Evolutionary conservation across 2,329 filamentous ascomycete species (phyloP).

Genomic region (Grosmannia serpens): DNA sequence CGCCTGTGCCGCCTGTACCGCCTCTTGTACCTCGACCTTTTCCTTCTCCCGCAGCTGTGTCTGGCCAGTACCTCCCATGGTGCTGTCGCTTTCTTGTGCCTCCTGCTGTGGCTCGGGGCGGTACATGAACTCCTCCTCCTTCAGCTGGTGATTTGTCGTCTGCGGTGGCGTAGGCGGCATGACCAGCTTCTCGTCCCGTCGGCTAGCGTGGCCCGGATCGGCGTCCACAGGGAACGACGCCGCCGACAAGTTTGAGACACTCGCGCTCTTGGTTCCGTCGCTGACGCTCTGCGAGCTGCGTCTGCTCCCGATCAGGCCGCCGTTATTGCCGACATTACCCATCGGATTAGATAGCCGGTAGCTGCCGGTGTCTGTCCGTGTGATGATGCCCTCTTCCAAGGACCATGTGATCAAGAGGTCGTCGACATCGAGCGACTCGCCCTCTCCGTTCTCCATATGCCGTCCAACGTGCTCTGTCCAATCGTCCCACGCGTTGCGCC

Average conservation of each 20-base stretch:
- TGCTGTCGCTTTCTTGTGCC: not conserved
- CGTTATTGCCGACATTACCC: constrained; percentile 18
- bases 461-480: constrained; percentile 87
- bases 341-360: constrained; percentile 40
- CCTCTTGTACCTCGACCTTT: not conserved
- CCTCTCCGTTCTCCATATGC: constrained; percentile 71
- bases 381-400: constrained; percentile 51
- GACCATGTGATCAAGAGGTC: constrained; percentile 48
- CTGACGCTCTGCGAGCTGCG: not conserved
- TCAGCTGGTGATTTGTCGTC: not conserved
- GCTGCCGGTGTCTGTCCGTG: constrained; percentile 41
- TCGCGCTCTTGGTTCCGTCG: not conserved
- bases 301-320: not conserved
- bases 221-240: not conserved
- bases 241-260: not conserved
- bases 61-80: not conserved
- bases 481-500: constrained; percentile 69
- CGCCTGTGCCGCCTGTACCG: no score
- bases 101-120: not conserved
- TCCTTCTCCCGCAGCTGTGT: not conserved
- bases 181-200: not conserved
- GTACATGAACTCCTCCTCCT: not conserved
- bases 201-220: not conserved
- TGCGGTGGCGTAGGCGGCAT: constrained; percentile 4
- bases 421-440: constrained; percentile 44